Evolutionary conservation across 2,329 filamentous ascomycete species (phyloP).

Genomic region (Ampelomyces quisqualis): DNA sequence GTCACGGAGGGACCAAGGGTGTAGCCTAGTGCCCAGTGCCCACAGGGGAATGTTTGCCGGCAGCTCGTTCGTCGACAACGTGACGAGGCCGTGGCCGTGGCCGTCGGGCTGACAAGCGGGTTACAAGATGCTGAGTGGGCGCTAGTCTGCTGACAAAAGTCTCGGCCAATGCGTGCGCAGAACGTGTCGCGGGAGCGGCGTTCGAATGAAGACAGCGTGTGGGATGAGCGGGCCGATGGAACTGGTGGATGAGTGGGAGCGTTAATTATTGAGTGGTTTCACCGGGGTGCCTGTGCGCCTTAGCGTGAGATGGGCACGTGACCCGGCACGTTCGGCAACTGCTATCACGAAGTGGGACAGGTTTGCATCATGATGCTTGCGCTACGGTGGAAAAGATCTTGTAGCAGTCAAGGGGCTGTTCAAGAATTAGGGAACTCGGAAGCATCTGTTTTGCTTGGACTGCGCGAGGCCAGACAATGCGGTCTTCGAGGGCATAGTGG

Average conservation of each 20-base stretch:
- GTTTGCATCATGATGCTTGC: background rate
- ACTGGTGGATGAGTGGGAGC: constrained; percentile 8
- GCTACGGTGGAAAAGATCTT: background rate
- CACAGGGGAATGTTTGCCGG: too few relatives aligned
- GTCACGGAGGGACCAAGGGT: too few relatives aligned
- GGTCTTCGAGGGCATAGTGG: too few relatives aligned
- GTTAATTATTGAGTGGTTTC: constrained; percentile 23
- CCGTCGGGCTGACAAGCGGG: background rate
- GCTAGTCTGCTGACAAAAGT: constrained; percentile 11
- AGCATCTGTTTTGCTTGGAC: too few relatives aligned
- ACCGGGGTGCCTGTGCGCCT: constrained; percentile 8
- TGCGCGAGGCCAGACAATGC: too few relatives aligned
- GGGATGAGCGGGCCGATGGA: constrained; percentile 29
- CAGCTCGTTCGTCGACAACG: too few relatives aligned
- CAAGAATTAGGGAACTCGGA: too few relatives aligned
- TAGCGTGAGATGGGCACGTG: constrained; percentile 12
- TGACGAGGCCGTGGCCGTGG: background rate
- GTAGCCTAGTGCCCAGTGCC: too few relatives aligned
- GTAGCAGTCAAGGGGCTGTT: too few relatives aligned
- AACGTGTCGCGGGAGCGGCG: constrained; percentile 9
- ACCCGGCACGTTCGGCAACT: background rate
- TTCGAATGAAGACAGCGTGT: constrained; percentile 22
- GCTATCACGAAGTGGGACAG: background rate
- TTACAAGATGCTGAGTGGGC: constrained; percentile 11
- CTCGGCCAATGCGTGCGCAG: constrained; percentile 9